A percentile compares a stretch with the other conserved stretches of the same genome.
These are phyloP conservation scores for Rhytidhysteron rufulum DNA, from an alignment of 2,329 filamentous ascomycete genomes.

Conservation along the genomic window DNA sequence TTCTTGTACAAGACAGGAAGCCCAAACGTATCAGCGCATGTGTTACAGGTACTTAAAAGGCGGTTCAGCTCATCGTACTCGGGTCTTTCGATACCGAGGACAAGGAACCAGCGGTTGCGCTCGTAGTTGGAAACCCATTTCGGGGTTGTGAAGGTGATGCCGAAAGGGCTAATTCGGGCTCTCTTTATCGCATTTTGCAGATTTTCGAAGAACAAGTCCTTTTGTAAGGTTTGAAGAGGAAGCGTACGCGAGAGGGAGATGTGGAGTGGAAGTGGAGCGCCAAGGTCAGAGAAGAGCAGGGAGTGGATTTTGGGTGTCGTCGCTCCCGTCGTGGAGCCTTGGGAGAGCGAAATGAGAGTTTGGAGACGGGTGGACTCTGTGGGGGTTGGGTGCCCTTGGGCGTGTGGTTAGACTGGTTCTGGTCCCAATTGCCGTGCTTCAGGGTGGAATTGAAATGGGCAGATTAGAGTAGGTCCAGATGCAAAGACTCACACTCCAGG, in stretches of 20 bases:
- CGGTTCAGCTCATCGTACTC: slow-evolving; percentile 34
- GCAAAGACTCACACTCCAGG: slow-evolving; percentile 72
- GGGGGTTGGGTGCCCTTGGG: slow-evolving; percentile 35
- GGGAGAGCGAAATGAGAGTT: slow-evolving; percentile 25
- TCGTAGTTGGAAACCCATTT: slow-evolving; percentile 67
- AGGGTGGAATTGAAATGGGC: too few species aligned
- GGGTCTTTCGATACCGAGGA: slow-evolving; percentile 57
- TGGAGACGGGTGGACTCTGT: slow-evolving; percentile 26
- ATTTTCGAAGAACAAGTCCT: slow-evolving; percentile 61
- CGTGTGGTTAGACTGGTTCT: slow-evolving; percentile 6
- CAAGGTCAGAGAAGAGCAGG: slow-evolving; percentile 74
- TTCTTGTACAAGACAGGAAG: slow-evolving; percentile 68
- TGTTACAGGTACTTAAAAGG: slow-evolving; percentile 67
- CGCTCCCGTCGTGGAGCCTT: slow-evolving; percentile 9
- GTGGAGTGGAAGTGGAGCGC: slow-evolving; percentile 75
- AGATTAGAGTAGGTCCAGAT: not conserved
- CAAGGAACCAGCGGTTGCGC: slow-evolving; percentile 75
- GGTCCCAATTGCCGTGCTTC: slow-evolving; percentile 23
- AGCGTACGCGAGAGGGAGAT: slow-evolving; percentile 85
- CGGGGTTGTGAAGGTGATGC: slow-evolving; percentile 43
- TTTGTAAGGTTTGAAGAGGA: slow-evolving; percentile 67
- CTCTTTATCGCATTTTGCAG: slow-evolving; percentile 44
- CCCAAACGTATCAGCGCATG: slow-evolving; percentile 53
- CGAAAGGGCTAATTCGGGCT: slow-evolving; percentile 51
- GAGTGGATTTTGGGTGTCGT: slow-evolving; percentile 51